Base-by-base conservation (phyloP, 2,329 filamentous ascomycete genomes). In the Rhexocercosporidium sp. region DNA sequence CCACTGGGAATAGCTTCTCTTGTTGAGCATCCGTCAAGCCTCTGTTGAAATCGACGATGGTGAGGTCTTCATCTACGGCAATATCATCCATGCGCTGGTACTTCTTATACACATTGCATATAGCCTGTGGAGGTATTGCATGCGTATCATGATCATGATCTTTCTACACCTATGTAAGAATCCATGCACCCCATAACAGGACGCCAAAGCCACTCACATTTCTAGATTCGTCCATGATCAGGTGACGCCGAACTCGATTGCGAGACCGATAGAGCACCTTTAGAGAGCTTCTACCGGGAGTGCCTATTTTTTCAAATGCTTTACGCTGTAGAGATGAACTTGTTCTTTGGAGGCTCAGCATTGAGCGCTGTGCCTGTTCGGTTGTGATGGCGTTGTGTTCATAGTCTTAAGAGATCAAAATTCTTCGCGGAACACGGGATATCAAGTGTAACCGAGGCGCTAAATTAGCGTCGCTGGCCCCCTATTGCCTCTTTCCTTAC, bases 71-170 rank as follows among this genome's bases (percentile, higher is more conserved):
- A 16, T 73, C 67, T 3, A 77, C 67, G 6, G 65, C 69, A 6
- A 37, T 57, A 54, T 75, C 73, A 25, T 71, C 67, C 71, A 75
- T 74, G 56, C 71, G 73, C 47, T 77, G 74, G 51, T 77, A 77
- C 54, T 73, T 75, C 56, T 76, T 76, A 44, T 76, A 77, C n/a
- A 71, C 63, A 68, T 77, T 71, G 37, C 75, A 76, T 16, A 77
- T 74, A 34, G 72, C 74, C 49, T 76, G 73, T 4, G 75, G 75
- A 3, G 75, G 75, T n/a, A 75, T 68, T n/a, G 75, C 75, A 69
- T 77, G 75, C 2, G 75, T 76, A 66, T 77, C 74, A 75, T 74
- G 72, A 4, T 65, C 62, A 66, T 73, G 72, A 31, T 70, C 65
- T 51, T 66, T 70, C 70, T 72, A 3, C 8, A 22, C 22, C 7